A percentile compares a stretch with the other conserved stretches of the same genome.
phyloP scores from a whole-genome alignment of 176 grass and related monocot species.

The Secale cereale region DNA sequence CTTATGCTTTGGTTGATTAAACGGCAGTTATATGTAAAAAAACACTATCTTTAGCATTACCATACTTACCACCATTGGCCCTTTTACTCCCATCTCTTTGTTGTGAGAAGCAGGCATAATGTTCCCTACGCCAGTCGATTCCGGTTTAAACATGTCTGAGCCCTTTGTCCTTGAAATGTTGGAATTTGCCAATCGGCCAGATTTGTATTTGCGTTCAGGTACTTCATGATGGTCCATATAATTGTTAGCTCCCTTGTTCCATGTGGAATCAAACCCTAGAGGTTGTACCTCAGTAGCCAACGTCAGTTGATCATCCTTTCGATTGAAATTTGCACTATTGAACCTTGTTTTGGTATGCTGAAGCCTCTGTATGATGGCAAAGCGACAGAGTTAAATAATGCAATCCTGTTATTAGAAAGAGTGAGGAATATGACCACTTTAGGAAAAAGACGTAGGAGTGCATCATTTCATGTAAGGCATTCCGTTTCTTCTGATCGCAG shows the following conservation, averaged over 20 bases:
- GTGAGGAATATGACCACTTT: not conserved
- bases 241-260: constrained; percentile 26
- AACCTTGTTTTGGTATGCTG: constrained; percentile 17
- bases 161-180: constrained; percentile 29
- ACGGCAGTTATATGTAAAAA: not conserved
- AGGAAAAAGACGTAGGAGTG: not conserved
- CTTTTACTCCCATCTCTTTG: constrained; percentile 36
- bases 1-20: constrained; percentile 1
- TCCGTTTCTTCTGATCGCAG: not conserved
- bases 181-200: constrained; percentile 36
- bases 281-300: constrained; percentile 21
- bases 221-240: not conserved
- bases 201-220: constrained; percentile 34
- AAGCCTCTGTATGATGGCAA: constrained; percentile 30
- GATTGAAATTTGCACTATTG: constrained; percentile 28
- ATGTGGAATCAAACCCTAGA: constrained; percentile 23
- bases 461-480: not conserved
- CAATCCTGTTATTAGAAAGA: not conserved
- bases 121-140: constrained; percentile 23
- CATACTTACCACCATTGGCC: constrained; percentile 37
- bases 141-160: constrained; percentile 32
- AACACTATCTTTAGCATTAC: not conserved
- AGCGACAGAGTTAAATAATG: constrained; percentile 1
- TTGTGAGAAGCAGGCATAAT: constrained; percentile 28
- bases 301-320: constrained; percentile 19